phyloP scores from a whole-genome alignment of 2,329 filamentous ascomycete genomes.

The Dissoconium aciculare region DNA sequence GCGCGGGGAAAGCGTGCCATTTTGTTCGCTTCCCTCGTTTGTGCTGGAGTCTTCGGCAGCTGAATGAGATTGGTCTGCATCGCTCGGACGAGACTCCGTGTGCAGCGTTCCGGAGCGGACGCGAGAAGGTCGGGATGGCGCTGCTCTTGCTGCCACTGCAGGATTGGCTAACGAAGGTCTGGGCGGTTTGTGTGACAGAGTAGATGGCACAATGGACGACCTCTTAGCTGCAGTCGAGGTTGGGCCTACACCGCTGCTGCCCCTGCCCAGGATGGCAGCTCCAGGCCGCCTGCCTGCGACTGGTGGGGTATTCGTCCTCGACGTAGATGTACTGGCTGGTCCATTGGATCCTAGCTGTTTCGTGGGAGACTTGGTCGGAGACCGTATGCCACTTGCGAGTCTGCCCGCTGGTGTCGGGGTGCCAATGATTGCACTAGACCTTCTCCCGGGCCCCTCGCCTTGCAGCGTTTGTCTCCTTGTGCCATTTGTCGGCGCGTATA shows the following conservation, averaged over 20 bases:
- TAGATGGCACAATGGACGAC: slow-evolving; percentile 22
- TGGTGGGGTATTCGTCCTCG: slow-evolving; percentile 51
- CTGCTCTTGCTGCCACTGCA: slow-evolving; percentile 3
- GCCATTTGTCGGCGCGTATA: slow-evolving; percentile 19
- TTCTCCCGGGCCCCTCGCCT: slow-evolving; percentile 11
- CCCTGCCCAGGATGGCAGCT: slow-evolving; percentile 26
- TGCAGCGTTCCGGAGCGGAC: neutral
- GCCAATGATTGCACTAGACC: slow-evolving; percentile 39
- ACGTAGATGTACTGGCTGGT: slow-evolving; percentile 42
- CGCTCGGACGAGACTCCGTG: neutral
- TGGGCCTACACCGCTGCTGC: slow-evolving; percentile 36
- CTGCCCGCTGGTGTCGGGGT: slow-evolving; percentile 58
- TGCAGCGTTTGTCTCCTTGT: slow-evolving; percentile 18
- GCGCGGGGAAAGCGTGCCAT: slow-evolving; percentile 8
- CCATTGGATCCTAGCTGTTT: slow-evolving; percentile 47
- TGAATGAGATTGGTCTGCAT: no score
- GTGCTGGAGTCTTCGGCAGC: slow-evolving; percentile 11
- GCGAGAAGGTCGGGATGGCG: slow-evolving; percentile 6
- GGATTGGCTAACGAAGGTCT: slow-evolving; percentile 10
- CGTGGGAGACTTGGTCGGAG: slow-evolving; percentile 64
- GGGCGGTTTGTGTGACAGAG: slow-evolving; percentile 11
- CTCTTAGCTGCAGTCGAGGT: slow-evolving; percentile 14
- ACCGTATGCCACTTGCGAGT: slow-evolving; percentile 43
- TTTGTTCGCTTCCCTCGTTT: slow-evolving; percentile 7
- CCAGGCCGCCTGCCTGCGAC: slow-evolving; percentile 25